Conservation (phyloP, 371 early-diverging fungal species). For the Umbelopsis sp. region DNA sequence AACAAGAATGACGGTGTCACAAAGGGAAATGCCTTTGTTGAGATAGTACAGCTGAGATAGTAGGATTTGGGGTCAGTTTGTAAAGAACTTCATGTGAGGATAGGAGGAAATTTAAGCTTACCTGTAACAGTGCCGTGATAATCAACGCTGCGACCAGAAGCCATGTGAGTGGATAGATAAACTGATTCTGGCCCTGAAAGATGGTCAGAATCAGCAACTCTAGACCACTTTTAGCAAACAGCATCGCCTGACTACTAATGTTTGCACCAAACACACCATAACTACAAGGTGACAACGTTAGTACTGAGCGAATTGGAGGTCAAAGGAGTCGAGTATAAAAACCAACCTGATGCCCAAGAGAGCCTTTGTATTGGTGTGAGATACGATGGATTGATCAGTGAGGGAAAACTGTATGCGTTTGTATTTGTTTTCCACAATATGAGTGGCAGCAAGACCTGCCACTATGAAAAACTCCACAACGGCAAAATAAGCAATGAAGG, state of each 20-base stretch:
- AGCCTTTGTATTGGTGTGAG: slow-evolving; percentile 37
- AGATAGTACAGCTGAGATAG: slow-evolving; percentile 71
- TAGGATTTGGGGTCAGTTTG: no score
- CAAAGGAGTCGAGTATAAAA: neutral
- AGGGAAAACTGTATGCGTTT: slow-evolving; percentile 18
- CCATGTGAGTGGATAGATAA: slow-evolving; percentile 76
- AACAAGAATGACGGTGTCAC: slow-evolving; percentile 79
- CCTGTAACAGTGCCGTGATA: slow-evolving; percentile 71
- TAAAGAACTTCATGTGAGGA: no score
- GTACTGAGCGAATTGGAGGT: neutral
- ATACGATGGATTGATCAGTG: slow-evolving; percentile 22
- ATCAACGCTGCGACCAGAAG: slow-evolving; percentile 68
- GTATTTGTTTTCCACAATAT: slow-evolving; percentile 50
- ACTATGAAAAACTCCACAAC: slow-evolving; percentile 59
- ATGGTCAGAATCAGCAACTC: slow-evolving; percentile 72
- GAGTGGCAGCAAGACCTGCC: slow-evolving; percentile 54
- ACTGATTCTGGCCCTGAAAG: slow-evolving; percentile 69
- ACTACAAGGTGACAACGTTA: slow-evolving; percentile 24
- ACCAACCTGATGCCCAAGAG: slow-evolving; percentile 52
- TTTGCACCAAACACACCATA: slow-evolving; percentile 79
- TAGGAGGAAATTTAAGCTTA: slow-evolving; percentile 25
- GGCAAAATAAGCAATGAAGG: slow-evolving; percentile 73
- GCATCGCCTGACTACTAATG: slow-evolving; percentile 77
- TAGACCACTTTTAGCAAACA: slow-evolving; percentile 85
- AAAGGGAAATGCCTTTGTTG: slow-evolving; percentile 73